Base-by-base conservation (phyloP, 306 rosid genomes). In the Begonia loranthoides region DNA sequence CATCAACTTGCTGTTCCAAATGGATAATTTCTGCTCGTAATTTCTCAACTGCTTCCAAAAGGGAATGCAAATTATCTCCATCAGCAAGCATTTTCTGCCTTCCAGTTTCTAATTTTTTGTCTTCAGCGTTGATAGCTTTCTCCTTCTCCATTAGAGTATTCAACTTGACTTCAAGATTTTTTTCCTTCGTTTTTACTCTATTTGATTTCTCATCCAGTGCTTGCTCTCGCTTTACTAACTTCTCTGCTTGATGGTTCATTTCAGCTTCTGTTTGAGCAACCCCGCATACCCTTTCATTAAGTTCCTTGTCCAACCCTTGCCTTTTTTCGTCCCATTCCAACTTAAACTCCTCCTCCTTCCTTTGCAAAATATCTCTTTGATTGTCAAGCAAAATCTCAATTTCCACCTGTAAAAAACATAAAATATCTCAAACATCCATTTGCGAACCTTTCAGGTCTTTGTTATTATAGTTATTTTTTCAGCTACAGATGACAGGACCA, bases 141-240 rank as follows among this genome's bases (percentile, higher is more conserved):
- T 86, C 94, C 34, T 74, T 82, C 67, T 71, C 94, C 76, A 74
- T 90, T 16, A 67, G 45, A 44, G 60, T 44, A 54, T 76, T 86
- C 41, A 61, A 54, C 58, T 70, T 80, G 7, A 62, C 58, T 65
- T 82, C 95, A 58, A 77, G 67, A 60, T 82, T 86, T 54, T 75
- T 77, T 65, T 61, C 72, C 62, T 79, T 93, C 69, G 80, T 94
- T 72, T 76, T 86, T 67, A 77, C 65, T 65, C 92, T 86, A 68
- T 78, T 83, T 56, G 87, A 72, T 70, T 75, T 90, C 64, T 76
- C 83, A 22, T 45, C 76, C 73, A 90, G 44, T 8, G 71, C 76
- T 15, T 78, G 73, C 56, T 86, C 94, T 75, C 69, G 79, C 69
- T 80, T 90, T 41, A 49, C 72, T 65, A 82, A 71, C 71, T 73